These are phyloP conservation scores for Tetrapyrgos nigripes DNA, from an alignment of 1,284 basidiomycete genomes.

Conservation along the genomic window DNA sequence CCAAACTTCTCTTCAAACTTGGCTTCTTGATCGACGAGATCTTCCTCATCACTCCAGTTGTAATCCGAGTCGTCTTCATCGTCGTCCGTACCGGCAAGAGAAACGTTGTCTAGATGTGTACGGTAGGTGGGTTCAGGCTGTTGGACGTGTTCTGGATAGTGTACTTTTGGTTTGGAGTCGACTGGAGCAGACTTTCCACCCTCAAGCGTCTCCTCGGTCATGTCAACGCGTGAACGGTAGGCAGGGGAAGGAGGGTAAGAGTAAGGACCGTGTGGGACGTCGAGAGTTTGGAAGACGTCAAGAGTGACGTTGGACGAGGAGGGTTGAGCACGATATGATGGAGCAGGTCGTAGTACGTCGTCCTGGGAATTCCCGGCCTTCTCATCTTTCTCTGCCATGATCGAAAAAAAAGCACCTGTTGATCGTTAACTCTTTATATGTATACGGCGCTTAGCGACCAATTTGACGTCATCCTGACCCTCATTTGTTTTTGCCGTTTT, in stretches of 20 bases:
- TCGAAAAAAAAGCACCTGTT: too few relatives aligned
- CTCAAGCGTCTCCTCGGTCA: conserved; percentile 23
- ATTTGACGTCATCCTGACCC: too few relatives aligned
- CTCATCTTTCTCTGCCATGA: too few relatives aligned
- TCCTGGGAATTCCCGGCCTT: conserved; percentile 15
- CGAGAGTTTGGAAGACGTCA: conserved; percentile 1
- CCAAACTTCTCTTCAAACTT: conserved; percentile 69
- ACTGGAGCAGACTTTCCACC: conserved; percentile 22
- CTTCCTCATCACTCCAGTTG: conserved; percentile 79
- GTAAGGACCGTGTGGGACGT: conserved; percentile 12
- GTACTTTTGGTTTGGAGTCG: conserved; percentile 47
- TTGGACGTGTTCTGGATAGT: conserved; percentile 55
- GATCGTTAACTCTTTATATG: too few relatives aligned
- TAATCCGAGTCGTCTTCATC: conserved; percentile 56
- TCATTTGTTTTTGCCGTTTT: too few relatives aligned
- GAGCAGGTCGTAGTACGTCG: conserved; percentile 11
- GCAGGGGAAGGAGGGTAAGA: conserved; percentile 28
- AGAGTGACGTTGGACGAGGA: conserved; percentile 11
- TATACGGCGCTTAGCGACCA: too few relatives aligned
- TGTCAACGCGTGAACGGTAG: conserved; percentile 22
- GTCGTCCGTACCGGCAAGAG: conserved; percentile 62
- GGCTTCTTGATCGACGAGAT: conserved; percentile 70
- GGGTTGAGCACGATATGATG: conserved; percentile 17
- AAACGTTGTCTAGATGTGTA: conserved; percentile 35
- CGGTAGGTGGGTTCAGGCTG: conserved; percentile 33